These are phyloP conservation scores for Colletotrichum gloeosporioides DNA, from an alignment of 2,329 filamentous ascomycete species.

Conservation along the genomic window DNA sequence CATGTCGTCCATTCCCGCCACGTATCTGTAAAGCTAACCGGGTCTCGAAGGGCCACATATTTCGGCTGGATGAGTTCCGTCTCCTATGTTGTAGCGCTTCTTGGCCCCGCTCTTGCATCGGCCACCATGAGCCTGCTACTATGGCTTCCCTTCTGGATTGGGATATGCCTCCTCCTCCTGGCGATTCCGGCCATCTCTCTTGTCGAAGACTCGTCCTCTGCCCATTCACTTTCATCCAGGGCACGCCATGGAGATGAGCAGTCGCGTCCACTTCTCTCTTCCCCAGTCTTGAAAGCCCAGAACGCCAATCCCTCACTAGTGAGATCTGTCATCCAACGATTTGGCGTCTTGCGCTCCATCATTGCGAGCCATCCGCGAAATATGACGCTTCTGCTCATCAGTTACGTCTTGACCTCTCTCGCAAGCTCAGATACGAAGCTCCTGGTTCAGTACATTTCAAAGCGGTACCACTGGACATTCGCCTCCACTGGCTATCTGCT, in stretches of 20 bases:
- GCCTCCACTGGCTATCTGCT: constrained; percentile 52
- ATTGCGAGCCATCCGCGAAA: constrained; percentile 44
- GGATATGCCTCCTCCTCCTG: constrained; percentile 39
- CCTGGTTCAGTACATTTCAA: constrained; percentile 56
- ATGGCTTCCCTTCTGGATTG: constrained; percentile 48
- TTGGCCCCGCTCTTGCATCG: constrained; percentile 52
- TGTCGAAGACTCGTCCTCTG: background rate
- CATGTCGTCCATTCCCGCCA: constrained; percentile 14
- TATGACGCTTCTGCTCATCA: constrained; percentile 45
- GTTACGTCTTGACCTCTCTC: constrained; percentile 53
- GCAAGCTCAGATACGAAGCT: constrained; percentile 58
- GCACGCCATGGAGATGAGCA: constrained; percentile 32
- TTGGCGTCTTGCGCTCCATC: constrained; percentile 34
- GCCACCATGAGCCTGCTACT: constrained; percentile 48
- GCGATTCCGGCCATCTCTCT: constrained; percentile 34
- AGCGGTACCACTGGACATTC: constrained; percentile 52
- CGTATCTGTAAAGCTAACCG: background rate
- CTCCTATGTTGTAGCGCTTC: constrained; percentile 49
- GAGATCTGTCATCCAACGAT: constrained; percentile 22
- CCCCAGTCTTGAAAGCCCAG: constrained; percentile 42
- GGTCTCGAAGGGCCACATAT: constrained; percentile 45
- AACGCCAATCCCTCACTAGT: constrained; percentile 11
- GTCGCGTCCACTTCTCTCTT: constrained; percentile 41
- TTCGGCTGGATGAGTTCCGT: constrained; percentile 57
- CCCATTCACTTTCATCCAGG: background rate